A percentile compares a stretch with the other conserved stretches of the same genome.
These are phyloP conservation scores for Cairneyella variabilis DNA, from an alignment of 495 filamentous ascomycete species.

Conservation along the genomic window DNA sequence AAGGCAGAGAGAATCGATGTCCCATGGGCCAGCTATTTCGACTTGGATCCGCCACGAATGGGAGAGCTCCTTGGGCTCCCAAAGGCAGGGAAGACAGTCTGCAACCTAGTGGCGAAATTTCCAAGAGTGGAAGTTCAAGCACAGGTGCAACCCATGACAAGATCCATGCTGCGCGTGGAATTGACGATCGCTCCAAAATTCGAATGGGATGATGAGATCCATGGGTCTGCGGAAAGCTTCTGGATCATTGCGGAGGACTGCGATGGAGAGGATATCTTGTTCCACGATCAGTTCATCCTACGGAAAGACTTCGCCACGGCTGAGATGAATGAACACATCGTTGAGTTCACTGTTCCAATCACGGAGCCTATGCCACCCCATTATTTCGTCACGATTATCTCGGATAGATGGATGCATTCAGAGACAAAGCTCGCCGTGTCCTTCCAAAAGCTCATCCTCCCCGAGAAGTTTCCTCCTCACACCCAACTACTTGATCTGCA, in stretches of 20 bases:
- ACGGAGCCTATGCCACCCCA: slow-evolving; percentile 97
- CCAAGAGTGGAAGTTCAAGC: slow-evolving; percentile 88
- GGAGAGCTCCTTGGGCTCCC: slow-evolving; percentile 90
- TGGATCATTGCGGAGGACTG: slow-evolving; percentile 98
- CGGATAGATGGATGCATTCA: slow-evolving; percentile 97
- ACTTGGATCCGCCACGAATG: slow-evolving; percentile 95
- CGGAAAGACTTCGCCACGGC: slow-evolving; percentile 78
- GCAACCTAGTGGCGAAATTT: slow-evolving; percentile 84
- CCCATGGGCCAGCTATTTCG: slow-evolving; percentile 89
- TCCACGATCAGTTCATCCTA: slow-evolving; percentile 91
- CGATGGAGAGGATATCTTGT: slow-evolving; percentile 93
- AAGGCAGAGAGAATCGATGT: slow-evolving; percentile 95
- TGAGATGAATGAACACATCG: slow-evolving; percentile 84
- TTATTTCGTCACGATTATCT: slow-evolving; percentile 93
- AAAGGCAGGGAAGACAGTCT: slow-evolving; percentile 82
- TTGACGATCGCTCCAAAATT: slow-evolving; percentile 93
- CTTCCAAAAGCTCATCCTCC: slow-evolving; percentile 90
- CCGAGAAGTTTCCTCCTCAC: slow-evolving; percentile 92
- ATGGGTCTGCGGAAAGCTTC: slow-evolving; percentile 85
- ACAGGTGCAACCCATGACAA: slow-evolving; percentile 88
- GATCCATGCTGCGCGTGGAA: slow-evolving; percentile 93
- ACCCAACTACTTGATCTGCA: slow-evolving; percentile 89
- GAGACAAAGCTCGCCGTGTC: slow-evolving; percentile 91
- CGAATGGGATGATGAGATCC: slow-evolving; percentile 88
- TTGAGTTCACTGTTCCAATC: slow-evolving; percentile 95